Conservation (phyloP, 2,329 filamentous ascomycete genomes). For the Exophiala sideris region DNA sequence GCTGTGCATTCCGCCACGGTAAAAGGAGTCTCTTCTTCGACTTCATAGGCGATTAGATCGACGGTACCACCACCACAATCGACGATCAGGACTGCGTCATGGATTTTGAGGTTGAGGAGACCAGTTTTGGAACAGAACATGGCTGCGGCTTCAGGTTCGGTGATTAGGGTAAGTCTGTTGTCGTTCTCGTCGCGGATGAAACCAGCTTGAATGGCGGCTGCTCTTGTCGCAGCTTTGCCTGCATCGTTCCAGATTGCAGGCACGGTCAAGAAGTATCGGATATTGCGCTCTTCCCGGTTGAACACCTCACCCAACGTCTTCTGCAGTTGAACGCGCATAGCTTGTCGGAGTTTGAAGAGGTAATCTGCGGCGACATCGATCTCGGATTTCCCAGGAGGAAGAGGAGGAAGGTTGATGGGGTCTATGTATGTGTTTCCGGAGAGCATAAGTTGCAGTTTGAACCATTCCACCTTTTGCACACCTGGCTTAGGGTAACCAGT, state of each 20-base stretch:
- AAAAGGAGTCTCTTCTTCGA: conserved; percentile 96
- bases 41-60: conserved; percentile 97
- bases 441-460: conserved; percentile 98
- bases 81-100: conserved; percentile 96
- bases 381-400: conserved; percentile 96
- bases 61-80: conserved; percentile 98
- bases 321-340: conserved; percentile 91
- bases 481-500: conserved; percentile 97
- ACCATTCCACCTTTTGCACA: conserved; percentile 99
- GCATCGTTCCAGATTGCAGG: conserved; percentile 99
- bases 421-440: conserved; percentile 99
- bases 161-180: conserved; percentile 89
- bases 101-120: conserved; percentile 92
- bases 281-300: conserved; percentile 96
- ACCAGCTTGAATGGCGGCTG: conserved; percentile 92
- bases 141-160: conserved; percentile 93
- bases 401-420: conserved; percentile 94
- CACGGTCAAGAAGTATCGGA: conserved; percentile 96
- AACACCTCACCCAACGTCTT: conserved; percentile 98
- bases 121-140: conserved; percentile 98
- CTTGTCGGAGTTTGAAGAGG: conserved; percentile 94
- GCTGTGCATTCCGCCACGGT: conserved; percentile 96
- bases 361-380: conserved; percentile 99
- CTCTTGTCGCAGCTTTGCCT: conserved; percentile 92
- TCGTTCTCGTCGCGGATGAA: conserved; percentile 97